Evolutionary conservation across 345 rosid genomes (phyloP).

Genomic region (Acer yangbiense): DNA sequence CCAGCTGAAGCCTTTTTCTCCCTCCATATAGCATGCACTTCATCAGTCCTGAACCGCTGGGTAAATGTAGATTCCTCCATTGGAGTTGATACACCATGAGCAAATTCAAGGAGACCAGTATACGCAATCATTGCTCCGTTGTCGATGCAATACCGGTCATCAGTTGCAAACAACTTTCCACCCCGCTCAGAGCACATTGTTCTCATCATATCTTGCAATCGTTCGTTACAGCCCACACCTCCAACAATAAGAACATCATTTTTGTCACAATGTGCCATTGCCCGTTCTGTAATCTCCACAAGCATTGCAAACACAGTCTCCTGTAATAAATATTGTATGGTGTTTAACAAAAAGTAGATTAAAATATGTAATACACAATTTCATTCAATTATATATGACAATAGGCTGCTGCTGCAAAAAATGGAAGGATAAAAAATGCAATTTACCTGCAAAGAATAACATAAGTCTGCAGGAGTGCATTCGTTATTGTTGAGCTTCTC

Average conservation of each 20-base stretch:
- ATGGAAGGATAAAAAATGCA: neutral
- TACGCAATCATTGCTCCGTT: slow-evolving; percentile 99
- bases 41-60: slow-evolving; percentile 89
- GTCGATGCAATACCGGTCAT: slow-evolving; percentile 89
- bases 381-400: neutral
- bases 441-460: slow-evolving; percentile 90
- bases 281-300: slow-evolving; percentile 94
- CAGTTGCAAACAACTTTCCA: slow-evolving; percentile 80
- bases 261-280: slow-evolving; percentile 97
- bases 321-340: slow-evolving; percentile 31
- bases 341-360: neutral
- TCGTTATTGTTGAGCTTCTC: slow-evolving; percentile 84
- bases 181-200: slow-evolving; percentile 90
- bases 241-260: slow-evolving; percentile 93
- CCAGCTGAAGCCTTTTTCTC: slow-evolving; percentile 45
- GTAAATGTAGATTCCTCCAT: slow-evolving; percentile 87
- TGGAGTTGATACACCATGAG: slow-evolving; percentile 67
- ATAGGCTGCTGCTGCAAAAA: neutral
- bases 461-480: slow-evolving; percentile 91
- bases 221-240: slow-evolving; percentile 94
- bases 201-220: slow-evolving; percentile 96
- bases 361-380: neutral
- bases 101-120: slow-evolving; percentile 84
- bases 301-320: slow-evolving; percentile 93
- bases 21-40: slow-evolving; percentile 92